These are phyloP conservation scores for Brassica juncea DNA, from an alignment of 345 rosid species.

Conservation along the genomic window DNA sequence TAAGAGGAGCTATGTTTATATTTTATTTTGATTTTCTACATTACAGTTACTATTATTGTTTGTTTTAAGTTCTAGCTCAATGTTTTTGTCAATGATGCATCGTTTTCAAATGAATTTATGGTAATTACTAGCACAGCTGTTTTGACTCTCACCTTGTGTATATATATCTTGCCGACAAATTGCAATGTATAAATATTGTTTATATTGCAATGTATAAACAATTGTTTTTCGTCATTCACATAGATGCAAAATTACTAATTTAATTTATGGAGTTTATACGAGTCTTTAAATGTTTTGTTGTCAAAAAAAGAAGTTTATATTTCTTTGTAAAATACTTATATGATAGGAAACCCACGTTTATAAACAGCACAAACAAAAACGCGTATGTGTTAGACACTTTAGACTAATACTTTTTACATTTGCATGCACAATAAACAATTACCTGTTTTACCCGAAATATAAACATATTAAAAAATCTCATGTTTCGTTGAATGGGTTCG, in stretches of 20 bases:
- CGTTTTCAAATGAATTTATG: slow-evolving; percentile 21
- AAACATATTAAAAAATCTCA: not conserved
- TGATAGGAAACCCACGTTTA: not conserved
- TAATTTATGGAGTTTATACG: too few relatives aligned
- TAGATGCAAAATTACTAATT: too few relatives aligned
- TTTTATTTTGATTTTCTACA: not conserved
- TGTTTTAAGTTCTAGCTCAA: not conserved
- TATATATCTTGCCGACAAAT: slow-evolving; percentile 16
- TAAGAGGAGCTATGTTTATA: not conserved
- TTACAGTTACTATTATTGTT: not conserved
- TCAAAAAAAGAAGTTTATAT: too few relatives aligned
- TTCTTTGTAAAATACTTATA: not conserved
- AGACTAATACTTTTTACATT: not conserved
- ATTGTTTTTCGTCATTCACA: too few relatives aligned
- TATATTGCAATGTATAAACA: too few relatives aligned
- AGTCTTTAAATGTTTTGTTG: too few relatives aligned
- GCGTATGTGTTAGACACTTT: not conserved
- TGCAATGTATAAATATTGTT: not conserved
- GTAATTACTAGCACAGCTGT: slow-evolving; percentile 23
- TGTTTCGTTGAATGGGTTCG: slow-evolving; percentile 12
- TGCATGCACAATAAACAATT: not conserved
- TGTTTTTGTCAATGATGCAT: slow-evolving; percentile 24
- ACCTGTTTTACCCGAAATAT: slow-evolving; percentile 4
- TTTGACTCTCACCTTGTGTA: not conserved
- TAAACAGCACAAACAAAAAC: not conserved